These are phyloP conservation scores for Yamadazyma endophytica DNA, from an alignment of 805 yeast genomes.

Conservation along the genomic window DNA sequence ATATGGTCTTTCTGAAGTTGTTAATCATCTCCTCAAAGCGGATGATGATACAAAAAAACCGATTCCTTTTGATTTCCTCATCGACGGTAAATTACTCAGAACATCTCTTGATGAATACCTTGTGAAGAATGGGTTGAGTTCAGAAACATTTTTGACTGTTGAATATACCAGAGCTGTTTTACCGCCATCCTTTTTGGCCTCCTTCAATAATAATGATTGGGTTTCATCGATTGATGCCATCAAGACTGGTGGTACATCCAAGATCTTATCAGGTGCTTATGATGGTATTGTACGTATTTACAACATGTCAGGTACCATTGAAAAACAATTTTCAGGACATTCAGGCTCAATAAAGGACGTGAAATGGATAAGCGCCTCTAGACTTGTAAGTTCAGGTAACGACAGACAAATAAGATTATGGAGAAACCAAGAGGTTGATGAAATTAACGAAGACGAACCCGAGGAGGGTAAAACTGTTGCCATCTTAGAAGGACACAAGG, in stretches of 20 bases:
- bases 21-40: constrained; percentile 69
- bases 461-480: constrained; percentile 77
- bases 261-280: constrained; percentile 82
- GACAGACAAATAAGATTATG: constrained; percentile 88
- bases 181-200: constrained; percentile 89
- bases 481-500: constrained; percentile 84
- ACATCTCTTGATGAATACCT: constrained; percentile 78
- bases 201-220: constrained; percentile 95
- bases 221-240: constrained; percentile 67
- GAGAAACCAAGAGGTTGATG: constrained; percentile 56
- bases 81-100: constrained; percentile 79
- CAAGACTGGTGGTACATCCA: constrained; percentile 40
- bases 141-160: constrained; percentile 71
- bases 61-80: constrained; percentile 88
- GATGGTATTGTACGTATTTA: constrained; percentile 93
- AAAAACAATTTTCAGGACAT: constrained; percentile 82
- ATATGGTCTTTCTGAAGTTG: constrained; percentile 91
- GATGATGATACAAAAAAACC: constrained; percentile 40
- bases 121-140: constrained; percentile 69
- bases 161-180: constrained; percentile 91
- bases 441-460: constrained; percentile 27
- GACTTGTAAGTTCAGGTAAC: constrained; percentile 81
- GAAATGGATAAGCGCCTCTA: constrained; percentile 69
- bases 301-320: constrained; percentile 75
- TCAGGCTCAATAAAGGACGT: constrained; percentile 82